These are phyloP conservation scores for Vicia villosa DNA, from an alignment of 306 rosid species.

Conservation along the genomic window DNA sequence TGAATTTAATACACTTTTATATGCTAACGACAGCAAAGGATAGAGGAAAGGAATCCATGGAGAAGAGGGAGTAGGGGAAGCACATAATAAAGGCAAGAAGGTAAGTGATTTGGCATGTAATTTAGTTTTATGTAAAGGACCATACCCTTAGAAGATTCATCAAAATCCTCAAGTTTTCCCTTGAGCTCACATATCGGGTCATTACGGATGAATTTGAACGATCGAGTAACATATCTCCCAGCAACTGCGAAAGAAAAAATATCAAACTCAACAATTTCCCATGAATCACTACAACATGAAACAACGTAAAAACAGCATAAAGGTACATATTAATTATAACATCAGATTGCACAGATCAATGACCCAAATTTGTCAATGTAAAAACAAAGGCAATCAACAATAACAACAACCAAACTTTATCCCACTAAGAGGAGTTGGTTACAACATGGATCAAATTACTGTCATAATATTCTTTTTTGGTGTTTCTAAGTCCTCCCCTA, in stretches of 20 bases:
- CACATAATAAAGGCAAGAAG: conserved; percentile 27
- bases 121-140: conserved; percentile 29
- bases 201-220: conserved; percentile 93
- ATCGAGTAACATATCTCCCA: conserved; percentile 94
- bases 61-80: background rate
- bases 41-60: background rate
- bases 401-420: too few species aligned
- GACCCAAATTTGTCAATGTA: background rate
- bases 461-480: too few species aligned
- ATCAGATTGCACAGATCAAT: conserved; percentile 21
- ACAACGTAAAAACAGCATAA: background rate
- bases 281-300: conserved; percentile 19
- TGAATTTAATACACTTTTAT: conserved; percentile 4
- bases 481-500: too few species aligned
- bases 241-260: conserved; percentile 63
- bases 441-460: too few species aligned
- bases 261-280: conserved; percentile 31
- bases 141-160: conserved; percentile 97
- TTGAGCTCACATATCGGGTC: conserved; percentile 98
- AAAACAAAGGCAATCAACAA: too few species aligned
- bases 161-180: conserved; percentile 93
- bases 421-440: too few species aligned
- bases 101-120: background rate
- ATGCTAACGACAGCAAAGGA: conserved; percentile 6
- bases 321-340: conserved; percentile 16